These are phyloP conservation scores for Lasiodiplodia citricola DNA, from an alignment of 2,329 filamentous ascomycete species.

Conservation along the genomic window DNA sequence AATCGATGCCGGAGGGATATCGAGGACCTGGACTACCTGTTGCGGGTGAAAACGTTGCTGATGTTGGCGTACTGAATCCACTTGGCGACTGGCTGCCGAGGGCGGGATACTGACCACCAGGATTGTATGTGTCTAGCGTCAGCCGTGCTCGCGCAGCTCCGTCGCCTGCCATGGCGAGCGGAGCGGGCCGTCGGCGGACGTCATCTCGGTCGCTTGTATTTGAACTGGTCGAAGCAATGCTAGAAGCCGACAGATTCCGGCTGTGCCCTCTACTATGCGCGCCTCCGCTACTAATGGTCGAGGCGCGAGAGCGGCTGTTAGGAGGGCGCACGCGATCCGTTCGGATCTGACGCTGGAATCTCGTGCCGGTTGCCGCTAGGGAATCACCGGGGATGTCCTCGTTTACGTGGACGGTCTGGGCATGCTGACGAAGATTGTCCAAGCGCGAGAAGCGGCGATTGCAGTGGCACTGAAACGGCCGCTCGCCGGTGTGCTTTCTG, in stretches of 20 bases:
- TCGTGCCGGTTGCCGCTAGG: conserved; percentile 86
- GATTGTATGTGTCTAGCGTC: conserved; percentile 67
- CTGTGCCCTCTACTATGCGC: conserved; percentile 79
- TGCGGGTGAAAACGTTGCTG: conserved; percentile 78
- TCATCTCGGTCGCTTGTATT: conserved; percentile 67
- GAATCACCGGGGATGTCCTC: conserved; percentile 96
- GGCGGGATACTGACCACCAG: conserved; percentile 66
- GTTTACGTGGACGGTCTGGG: conserved; percentile 96
- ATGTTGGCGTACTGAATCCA: conserved; percentile 82
- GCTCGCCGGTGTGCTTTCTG: conserved; percentile 96
- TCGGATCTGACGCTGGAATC: conserved; percentile 90
- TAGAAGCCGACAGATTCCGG: conserved; percentile 84
- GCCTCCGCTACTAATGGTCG: conserved; percentile 72
- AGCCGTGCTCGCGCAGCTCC: conserved; percentile 64
- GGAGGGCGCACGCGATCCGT: conserved; percentile 82
- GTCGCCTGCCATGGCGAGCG: conserved; percentile 81
- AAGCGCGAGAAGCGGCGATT: conserved; percentile 89
- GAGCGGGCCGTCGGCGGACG: conserved; percentile 73
- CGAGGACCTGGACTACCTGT: conserved; percentile 71
- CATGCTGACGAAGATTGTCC: conserved; percentile 95
- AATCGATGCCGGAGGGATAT: conserved; percentile 71
- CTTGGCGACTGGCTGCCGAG: conserved; percentile 72
- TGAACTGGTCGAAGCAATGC: conserved; percentile 77
- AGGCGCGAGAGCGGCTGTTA: conserved; percentile 73
- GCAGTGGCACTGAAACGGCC: conserved; percentile 96